These are phyloP conservation scores for Miscanthus sacchariflorus DNA, from an alignment of 202 grass and related monocot species.

Conservation along the genomic window DNA sequence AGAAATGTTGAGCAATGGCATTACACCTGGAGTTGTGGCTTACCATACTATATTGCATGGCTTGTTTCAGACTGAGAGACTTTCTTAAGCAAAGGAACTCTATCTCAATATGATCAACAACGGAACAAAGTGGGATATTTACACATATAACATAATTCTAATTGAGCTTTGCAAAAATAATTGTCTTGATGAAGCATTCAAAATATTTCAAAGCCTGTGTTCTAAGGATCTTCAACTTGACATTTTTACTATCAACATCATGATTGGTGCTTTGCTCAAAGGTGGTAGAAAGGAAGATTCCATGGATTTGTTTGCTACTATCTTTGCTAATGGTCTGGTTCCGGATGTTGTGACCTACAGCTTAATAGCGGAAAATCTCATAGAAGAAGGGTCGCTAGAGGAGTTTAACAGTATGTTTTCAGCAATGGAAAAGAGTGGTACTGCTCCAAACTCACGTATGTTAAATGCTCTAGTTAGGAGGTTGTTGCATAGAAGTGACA, in stretches of 20 bases:
- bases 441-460: not conserved
- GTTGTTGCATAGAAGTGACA: not conserved
- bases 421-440: not conserved
- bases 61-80: not conserved
- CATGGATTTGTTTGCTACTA: not conserved
- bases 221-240: not conserved
- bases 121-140: not conserved
- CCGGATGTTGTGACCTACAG: not conserved
- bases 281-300: not conserved
- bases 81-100: not conserved
- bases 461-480: not conserved
- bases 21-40: not conserved
- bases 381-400: not conserved
- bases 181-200: not conserved
- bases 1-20: not conserved
- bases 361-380: not conserved
- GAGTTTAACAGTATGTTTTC: not conserved
- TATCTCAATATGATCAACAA: not conserved
- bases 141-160: not conserved
- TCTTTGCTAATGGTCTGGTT: not conserved
- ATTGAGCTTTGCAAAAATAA: not conserved
- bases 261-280: not conserved
- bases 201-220: not conserved
- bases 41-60: not conserved
- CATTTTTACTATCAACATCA: not conserved